A percentile compares a stretch with the other conserved stretches of the same genome.
These are phyloP conservation scores for Puccinia horiana DNA, from an alignment of 1,284 basidiomycete genomes.

Conservation along the genomic window DNA sequence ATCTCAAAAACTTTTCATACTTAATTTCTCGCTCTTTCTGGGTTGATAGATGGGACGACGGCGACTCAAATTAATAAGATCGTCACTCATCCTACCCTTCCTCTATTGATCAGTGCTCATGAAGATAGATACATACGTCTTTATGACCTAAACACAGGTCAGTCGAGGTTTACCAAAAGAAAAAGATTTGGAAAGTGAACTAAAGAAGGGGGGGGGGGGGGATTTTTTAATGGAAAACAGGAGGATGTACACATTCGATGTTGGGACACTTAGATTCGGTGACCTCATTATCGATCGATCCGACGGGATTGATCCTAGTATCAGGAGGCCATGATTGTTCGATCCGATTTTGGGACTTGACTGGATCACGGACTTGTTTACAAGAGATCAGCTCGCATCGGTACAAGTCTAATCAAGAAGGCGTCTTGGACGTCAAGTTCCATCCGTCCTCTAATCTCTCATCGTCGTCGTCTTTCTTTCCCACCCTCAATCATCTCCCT, in stretches of 20 bases:
- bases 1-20: background rate
- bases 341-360: slow-evolving; percentile 89
- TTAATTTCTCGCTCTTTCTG: background rate
- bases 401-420: slow-evolving; percentile 82
- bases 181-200: background rate
- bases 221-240: slow-evolving; percentile 58
- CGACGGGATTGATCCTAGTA: slow-evolving; percentile 79
- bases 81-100: slow-evolving; percentile 85
- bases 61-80: slow-evolving; percentile 84
- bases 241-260: slow-evolving; percentile 83
- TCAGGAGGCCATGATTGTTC: slow-evolving; percentile 93
- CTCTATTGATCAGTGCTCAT: slow-evolving; percentile 82
- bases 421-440: slow-evolving; percentile 72
- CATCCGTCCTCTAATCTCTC: slow-evolving; percentile 47
- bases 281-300: slow-evolving; percentile 84
- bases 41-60: slow-evolving; percentile 66
- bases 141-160: slow-evolving; percentile 79
- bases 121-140: slow-evolving; percentile 91
- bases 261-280: slow-evolving; percentile 87
- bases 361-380: slow-evolving; percentile 70
- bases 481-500: background rate
- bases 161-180: background rate
- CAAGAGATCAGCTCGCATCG: slow-evolving; percentile 84
- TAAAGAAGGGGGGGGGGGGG: no score
- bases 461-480: slow-evolving; percentile 29